Evolutionary conservation across 2,329 filamentous ascomycete species (phyloP), one percentile per base, ranked within the genome.

Genomic region (Colletotrichum camelliae): DNA sequence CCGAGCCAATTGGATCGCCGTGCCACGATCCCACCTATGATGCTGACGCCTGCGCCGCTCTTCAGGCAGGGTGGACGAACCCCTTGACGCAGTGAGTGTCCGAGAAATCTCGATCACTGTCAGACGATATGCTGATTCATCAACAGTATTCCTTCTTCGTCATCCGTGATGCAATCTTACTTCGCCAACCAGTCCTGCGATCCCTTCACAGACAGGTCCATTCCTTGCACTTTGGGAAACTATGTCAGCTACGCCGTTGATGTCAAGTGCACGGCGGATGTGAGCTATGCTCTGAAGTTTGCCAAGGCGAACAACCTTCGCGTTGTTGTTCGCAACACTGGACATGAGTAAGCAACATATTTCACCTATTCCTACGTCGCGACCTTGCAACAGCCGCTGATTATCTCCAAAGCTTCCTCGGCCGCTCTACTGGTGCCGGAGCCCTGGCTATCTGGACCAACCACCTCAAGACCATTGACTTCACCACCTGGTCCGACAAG

Each of bases 21-120:
- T 93, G 91, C 79, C 91, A 93, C 77, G 82, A 86, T 33, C 84
- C 82, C 7, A 78, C 78, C 9, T 91, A 89, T 78, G 81, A 91
- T 79, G 84, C 83, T 5, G 80, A 79, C 5, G 82, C 79, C 37
- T 92, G 90, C 79, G 76, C 80, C 3, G 79, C 76, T 2, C 79
- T 90, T 13, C 79, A 84, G 75, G 77, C 72, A 18, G 74, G 81
- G 67, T 88, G 86, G 85, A 78, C 77, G 31, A 78, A 80, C 48
- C 81, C 84, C 18, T 77, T 81, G 75, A 80, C 83, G 18, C 85
- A 87, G 84, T 86, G 78, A 77, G 82, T 80, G 21, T 16, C 21
- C 15, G 21, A 12, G 5, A 57, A 4, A 31, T 12, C 6, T 7
- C 31, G 4, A 8, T 31, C 16, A 13, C 43, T 52, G 43, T 52